Percentiles rank a stretch among this genome's conserved stretches.
These are phyloP conservation scores for Tripterygium wilfordii DNA, from an alignment of 177 flowering plant genomes.

Conservation along the genomic window DNA sequence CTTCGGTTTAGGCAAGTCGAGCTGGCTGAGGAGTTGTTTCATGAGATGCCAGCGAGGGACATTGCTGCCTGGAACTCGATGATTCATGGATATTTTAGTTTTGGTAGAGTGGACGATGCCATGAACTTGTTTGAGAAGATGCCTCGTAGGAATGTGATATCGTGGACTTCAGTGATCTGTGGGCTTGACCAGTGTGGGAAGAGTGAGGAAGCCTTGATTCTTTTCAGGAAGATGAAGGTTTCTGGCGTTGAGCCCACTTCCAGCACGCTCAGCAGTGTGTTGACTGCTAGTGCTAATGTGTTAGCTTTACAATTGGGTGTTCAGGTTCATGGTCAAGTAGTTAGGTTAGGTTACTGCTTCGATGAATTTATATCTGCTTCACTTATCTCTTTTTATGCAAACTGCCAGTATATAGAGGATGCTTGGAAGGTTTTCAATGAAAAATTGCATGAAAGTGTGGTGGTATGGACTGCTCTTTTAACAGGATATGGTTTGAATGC, in stretches of 20 bases:
- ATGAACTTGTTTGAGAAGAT: conserved; percentile 44
- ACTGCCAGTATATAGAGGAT: conserved; percentile 39
- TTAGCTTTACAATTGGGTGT: conserved; percentile 28
- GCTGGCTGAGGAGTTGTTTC: conserved; percentile 50
- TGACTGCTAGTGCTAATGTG: conserved; percentile 53
- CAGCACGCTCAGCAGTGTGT: conserved; percentile 38
- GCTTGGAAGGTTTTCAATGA: conserved; percentile 39
- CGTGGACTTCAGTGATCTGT: conserved; percentile 82
- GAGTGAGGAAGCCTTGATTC: conserved; percentile 41
- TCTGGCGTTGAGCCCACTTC: conserved; percentile 40
- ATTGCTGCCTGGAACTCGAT: conserved; percentile 77
- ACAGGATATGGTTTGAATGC: conserved; percentile 56
- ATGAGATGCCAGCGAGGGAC: conserved; percentile 58
- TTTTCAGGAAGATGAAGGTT: conserved; percentile 44
- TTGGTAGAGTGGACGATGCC: conserved; percentile 58
- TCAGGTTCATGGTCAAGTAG: conserved; percentile 50
- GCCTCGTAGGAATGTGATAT: conserved; percentile 54
- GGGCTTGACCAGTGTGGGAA: conserved; percentile 63
- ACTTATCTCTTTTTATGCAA: conserved; percentile 68
- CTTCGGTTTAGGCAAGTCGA: conserved; percentile 40
- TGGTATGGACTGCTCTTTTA: conserved; percentile 67
- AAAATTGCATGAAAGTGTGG: conserved; percentile 41
- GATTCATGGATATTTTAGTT: conserved; percentile 55
- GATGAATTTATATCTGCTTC: conserved; percentile 53
- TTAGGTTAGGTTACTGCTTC: conserved; percentile 39